Percentiles rank a stretch among this genome's conserved stretches.
Evolutionary conservation across 176 grass and related monocot species (phyloP).

Genomic region (Paspalum vaginatum): DNA sequence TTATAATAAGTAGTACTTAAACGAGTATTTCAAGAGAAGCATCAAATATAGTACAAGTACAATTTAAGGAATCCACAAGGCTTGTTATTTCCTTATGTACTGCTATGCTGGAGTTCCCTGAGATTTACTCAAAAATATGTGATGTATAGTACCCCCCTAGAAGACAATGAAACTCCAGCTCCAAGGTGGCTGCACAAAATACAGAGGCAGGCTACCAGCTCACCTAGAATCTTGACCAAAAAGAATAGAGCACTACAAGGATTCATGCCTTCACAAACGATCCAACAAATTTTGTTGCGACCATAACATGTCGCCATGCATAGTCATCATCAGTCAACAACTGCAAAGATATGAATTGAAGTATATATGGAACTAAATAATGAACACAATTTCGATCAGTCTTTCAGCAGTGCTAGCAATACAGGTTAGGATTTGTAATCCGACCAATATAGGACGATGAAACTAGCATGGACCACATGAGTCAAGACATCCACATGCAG

Average conservation of each 20-base stretch:
- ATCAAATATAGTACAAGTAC: slow-evolving; percentile 33
- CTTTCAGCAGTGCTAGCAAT: neutral
- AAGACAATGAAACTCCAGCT: neutral
- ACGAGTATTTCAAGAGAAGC: slow-evolving; percentile 22
- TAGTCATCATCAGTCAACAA: neutral
- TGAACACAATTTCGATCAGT: neutral
- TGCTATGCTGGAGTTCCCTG: neutral
- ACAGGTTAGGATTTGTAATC: neutral
- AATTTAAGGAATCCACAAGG: slow-evolving; percentile 23
- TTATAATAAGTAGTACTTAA: slow-evolving; percentile 11
- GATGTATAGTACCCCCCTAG: neutral
- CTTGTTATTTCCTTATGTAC: slow-evolving; percentile 17
- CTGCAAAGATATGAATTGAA: neutral
- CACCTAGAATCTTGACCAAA: neutral
- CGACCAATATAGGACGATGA: neutral
- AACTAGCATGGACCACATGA: neutral
- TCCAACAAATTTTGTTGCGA: neutral
- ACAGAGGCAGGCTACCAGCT: neutral
- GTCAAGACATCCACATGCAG: neutral
- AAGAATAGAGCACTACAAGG: neutral
- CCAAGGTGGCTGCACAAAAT: slow-evolving; percentile 2
- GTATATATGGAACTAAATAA: neutral
- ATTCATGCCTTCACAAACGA: neutral
- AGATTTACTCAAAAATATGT: slow-evolving; percentile 16
- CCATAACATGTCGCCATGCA: neutral